A percentile compares a stretch with the other conserved stretches of the same genome.
Conservation (phyloP, 31 red algal species). For the Asparagopsis taxiformis region DNA sequence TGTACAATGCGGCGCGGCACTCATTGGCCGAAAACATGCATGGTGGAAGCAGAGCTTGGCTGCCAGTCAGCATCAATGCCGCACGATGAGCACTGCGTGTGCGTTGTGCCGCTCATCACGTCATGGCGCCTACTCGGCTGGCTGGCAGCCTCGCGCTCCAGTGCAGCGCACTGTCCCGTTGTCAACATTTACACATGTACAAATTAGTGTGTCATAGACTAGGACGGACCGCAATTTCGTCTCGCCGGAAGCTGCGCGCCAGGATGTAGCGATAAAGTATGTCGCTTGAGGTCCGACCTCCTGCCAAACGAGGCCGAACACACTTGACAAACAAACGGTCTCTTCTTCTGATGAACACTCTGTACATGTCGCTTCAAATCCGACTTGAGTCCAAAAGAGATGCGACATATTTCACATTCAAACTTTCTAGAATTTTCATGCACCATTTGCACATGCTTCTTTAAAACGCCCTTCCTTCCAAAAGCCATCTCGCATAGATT, state of each 20-base stretch:
- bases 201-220: too few relatives aligned
- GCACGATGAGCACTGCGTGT: too few relatives aligned
- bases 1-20: too few relatives aligned
- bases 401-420: slow-evolving; percentile 29
- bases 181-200: not conserved
- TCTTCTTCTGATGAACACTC: slow-evolving; percentile 47
- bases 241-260: slow-evolving; percentile 19
- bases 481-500: slow-evolving; percentile 43
- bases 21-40: too few relatives aligned
- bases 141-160: not conserved
- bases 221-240: slow-evolving; percentile 5
- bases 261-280: slow-evolving; percentile 41
- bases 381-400: slow-evolving; percentile 48
- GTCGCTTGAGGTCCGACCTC: slow-evolving; percentile 55
- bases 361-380: slow-evolving; percentile 42
- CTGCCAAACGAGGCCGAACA: slow-evolving; percentile 51
- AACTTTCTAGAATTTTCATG: slow-evolving; percentile 51
- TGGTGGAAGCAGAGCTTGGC: too few relatives aligned
- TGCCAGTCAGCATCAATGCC: too few relatives aligned
- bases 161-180: not conserved
- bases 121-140: too few relatives aligned
- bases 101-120: too few relatives aligned
- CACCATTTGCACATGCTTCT: slow-evolving; percentile 52
- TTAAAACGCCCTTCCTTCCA: slow-evolving; percentile 56
- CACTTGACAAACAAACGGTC: slow-evolving; percentile 47